Percentiles rank a stretch among this genome's conserved stretches.
These are phyloP conservation scores for Trichoderma harzianum DNA, from an alignment of 2,329 filamentous ascomycete genomes.

Conservation along the genomic window DNA sequence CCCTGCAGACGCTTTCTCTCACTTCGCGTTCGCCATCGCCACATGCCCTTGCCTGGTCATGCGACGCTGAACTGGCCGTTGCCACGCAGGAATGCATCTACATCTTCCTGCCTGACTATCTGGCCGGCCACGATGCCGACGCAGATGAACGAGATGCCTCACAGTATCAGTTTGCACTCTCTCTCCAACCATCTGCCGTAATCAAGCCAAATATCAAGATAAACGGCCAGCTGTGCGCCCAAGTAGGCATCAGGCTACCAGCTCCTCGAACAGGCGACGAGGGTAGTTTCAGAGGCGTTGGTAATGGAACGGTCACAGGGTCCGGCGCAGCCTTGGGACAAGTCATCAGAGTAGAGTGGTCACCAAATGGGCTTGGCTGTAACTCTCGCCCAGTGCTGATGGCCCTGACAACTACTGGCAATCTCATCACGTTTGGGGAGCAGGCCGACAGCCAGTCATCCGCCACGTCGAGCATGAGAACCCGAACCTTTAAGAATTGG, in stretches of 20 bases:
- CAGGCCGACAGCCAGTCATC: slow-evolving; percentile 30
- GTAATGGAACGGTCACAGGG: slow-evolving; percentile 44
- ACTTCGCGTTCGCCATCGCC: slow-evolving; percentile 43
- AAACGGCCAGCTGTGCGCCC: slow-evolving; percentile 44
- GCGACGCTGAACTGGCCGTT: slow-evolving; percentile 55
- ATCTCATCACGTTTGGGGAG: slow-evolving; percentile 52
- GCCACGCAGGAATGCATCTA: slow-evolving; percentile 54
- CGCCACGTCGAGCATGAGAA: slow-evolving; percentile 31
- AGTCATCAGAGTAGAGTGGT: slow-evolving; percentile 53
- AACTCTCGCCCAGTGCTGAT: slow-evolving; percentile 51
- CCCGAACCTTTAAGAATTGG: slow-evolving; percentile 48
- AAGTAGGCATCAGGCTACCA: slow-evolving; percentile 35
- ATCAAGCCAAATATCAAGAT: slow-evolving; percentile 41
- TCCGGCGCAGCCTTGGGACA: slow-evolving; percentile 53
- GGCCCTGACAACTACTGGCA: slow-evolving; percentile 49
- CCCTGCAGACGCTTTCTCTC: slow-evolving; percentile 45
- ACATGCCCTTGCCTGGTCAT: slow-evolving; percentile 50
- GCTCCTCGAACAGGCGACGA: slow-evolving; percentile 25
- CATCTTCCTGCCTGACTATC: slow-evolving; percentile 48
- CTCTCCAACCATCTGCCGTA: slow-evolving; percentile 32
- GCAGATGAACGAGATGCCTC: slow-evolving; percentile 27
- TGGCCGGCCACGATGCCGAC: slow-evolving; percentile 20
- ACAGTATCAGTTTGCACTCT: slow-evolving; percentile 34
- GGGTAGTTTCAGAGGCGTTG: slow-evolving; percentile 41
- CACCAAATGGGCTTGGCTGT: slow-evolving; percentile 54